Conservation (phyloP, 768 basidiomycete genomes). For the Porpolomopsis calyptriformis region DNA sequence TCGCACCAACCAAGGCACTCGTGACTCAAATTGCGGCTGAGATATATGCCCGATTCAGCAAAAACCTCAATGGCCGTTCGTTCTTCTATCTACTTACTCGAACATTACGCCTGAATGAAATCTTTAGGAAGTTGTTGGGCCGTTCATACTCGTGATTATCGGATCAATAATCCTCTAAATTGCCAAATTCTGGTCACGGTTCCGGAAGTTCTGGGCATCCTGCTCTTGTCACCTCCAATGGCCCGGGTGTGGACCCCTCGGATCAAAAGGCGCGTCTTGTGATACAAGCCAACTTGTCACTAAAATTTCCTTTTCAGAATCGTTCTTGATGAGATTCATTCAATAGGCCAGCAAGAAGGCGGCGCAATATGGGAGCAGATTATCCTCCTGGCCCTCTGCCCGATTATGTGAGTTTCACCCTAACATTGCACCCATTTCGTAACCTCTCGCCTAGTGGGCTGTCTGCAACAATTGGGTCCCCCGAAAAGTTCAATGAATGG, state of each 20-base stretch:
- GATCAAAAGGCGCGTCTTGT: slow-evolving; percentile 45
- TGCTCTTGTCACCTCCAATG: slow-evolving; percentile 58
- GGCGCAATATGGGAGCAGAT: slow-evolving; percentile 70
- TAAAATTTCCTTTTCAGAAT: slow-evolving; percentile 32
- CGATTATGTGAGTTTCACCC: slow-evolving; percentile 46
- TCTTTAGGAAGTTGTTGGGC: slow-evolving; percentile 48
- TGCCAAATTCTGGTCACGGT: slow-evolving; percentile 70
- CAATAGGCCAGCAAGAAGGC: slow-evolving; percentile 59
- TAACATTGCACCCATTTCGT: slow-evolving; percentile 4
- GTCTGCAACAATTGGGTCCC: slow-evolving; percentile 60
- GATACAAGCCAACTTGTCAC: neutral
- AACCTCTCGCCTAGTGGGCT: slow-evolving; percentile 37
- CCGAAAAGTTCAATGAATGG: slow-evolving; percentile 57
- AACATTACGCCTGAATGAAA: neutral
- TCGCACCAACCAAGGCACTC: slow-evolving; percentile 67
- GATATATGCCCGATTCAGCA: slow-evolving; percentile 60
- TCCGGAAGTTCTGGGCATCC: slow-evolving; percentile 57
- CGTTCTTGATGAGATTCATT: slow-evolving; percentile 58
- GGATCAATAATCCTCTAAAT: slow-evolving; percentile 49
- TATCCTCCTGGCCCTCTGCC: slow-evolving; percentile 58
- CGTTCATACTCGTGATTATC: slow-evolving; percentile 55
- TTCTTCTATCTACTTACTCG: slow-evolving; percentile 6
- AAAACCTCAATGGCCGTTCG: slow-evolving; percentile 34
- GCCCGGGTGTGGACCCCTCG: slow-evolving; percentile 52
- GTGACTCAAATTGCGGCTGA: slow-evolving; percentile 66